phyloP scores from a whole-genome alignment of 768 basidiomycete species.

The Amanita polypyramis region DNA sequence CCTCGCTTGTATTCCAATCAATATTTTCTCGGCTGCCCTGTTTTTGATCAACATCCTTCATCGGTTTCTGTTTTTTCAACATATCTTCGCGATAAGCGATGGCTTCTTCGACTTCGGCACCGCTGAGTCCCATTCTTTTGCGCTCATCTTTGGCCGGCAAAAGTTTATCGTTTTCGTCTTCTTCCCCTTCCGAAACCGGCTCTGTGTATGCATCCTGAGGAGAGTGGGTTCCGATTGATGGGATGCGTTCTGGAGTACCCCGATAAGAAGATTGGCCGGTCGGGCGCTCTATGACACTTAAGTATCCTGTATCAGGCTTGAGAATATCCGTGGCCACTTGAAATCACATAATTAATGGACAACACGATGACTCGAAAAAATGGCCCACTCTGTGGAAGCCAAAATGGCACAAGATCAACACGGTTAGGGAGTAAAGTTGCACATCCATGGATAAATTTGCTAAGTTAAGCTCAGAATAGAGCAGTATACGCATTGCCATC shows the following conservation, averaged over 20 bases:
- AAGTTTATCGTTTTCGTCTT: constrained; percentile 65
- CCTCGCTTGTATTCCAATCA: constrained; percentile 16
- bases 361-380: not conserved
- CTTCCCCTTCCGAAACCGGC: constrained; percentile 92
- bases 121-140: constrained; percentile 66
- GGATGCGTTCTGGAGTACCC: constrained; percentile 32
- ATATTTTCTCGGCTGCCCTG: constrained; percentile 12
- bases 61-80: constrained; percentile 36
- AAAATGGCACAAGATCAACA: constrained; percentile 95
- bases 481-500: not conserved
- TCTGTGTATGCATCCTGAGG: constrained; percentile 60
- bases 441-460: constrained; percentile 96
- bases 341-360: not conserved
- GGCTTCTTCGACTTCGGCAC: constrained; percentile 71
- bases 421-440: constrained; percentile 86
- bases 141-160: constrained; percentile 74
- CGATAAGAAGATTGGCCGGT: constrained; percentile 31
- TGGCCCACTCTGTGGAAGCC: constrained; percentile 84
- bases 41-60: constrained; percentile 17
- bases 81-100: constrained; percentile 78
- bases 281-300: constrained; percentile 71
- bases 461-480: constrained; percentile 17
- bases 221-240: constrained; percentile 34
- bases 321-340: constrained; percentile 92
- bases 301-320: constrained; percentile 78